Base-by-base conservation (phyloP, 164 flowering plant species). In the Litsea cubeba region DNA sequence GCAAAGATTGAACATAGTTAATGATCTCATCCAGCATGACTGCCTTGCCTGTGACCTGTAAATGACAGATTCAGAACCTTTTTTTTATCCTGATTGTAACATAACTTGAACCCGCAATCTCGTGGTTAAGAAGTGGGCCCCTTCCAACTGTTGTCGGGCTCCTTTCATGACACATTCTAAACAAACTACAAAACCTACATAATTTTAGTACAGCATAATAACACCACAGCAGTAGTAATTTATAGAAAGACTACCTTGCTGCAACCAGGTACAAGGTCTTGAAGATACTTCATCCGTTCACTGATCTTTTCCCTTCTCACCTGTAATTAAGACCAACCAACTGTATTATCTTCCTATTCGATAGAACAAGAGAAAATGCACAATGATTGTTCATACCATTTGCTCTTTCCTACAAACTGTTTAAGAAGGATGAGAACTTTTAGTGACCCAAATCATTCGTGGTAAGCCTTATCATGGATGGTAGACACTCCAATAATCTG, bases 11-110 rank as follows among this genome's bases (percentile, higher is more conserved):
- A 20, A 96, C 97, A 84, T 96, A 92, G 82, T 92, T 96, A 65
- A 94, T 96, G 76, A 96, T 94, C 82, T 94, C 98, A 81, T 94
- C 99, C 1, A 96, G 87, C 99, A 96, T 94, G 70, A 94, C 95
- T 51, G 99, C 98, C 88, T 96, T 94, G 50, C 98, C 98, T 0
- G 97, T 93, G 62, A 94, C 97, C 99, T 96, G 82, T 8, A 71
- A 28, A 18, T 24, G 25, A 65, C 17, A 65, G 11, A 23, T 65
- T 66, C 62, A 73, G 54, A 11, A 68, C 26, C n/a, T 35, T 11
- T 15, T 35, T 35, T 35, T 35, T 30, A 3, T 35, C 46, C 46
- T 7, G 10, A 35, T 35, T 35, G 46, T 35, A 35, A 35, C 46
- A 6, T 35, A 35, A 7, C 46, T 5, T 35, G 46, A 35, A 35